Conservation (phyloP, 148 eudicot genomes). For the Euryodendron excelsum region DNA sequence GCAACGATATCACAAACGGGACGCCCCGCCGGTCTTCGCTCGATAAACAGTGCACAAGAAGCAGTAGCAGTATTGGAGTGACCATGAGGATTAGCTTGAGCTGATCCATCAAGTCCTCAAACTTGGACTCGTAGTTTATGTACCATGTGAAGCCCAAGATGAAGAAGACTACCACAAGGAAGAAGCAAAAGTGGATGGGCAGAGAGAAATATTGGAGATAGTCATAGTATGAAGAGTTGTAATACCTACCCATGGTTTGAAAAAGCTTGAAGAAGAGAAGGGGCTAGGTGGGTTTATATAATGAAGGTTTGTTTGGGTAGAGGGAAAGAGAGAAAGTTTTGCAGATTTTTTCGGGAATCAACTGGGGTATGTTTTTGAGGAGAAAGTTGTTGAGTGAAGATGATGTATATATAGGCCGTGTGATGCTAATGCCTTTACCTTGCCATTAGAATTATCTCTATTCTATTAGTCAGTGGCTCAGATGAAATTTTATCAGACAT, state of each 20-base stretch:
- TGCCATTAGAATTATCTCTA: too few species aligned
- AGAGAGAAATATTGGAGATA: slow-evolving; percentile 37
- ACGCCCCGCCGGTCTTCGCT: slow-evolving; percentile 30
- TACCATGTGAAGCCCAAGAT: slow-evolving; percentile 57
- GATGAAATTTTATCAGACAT: too few species aligned
- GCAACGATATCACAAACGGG: slow-evolving; percentile 37
- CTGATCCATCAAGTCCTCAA: slow-evolving; percentile 48
- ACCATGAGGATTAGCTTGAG: slow-evolving; percentile 49
- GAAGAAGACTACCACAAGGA: slow-evolving; percentile 41
- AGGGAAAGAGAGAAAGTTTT: too few species aligned
- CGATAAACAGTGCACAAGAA: slow-evolving; percentile 60
- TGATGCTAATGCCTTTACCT: too few species aligned
- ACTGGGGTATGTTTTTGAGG: too few species aligned
- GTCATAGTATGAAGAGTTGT: slow-evolving; percentile 43
- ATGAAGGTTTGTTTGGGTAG: too few species aligned
- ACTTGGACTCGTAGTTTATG: slow-evolving; percentile 55
- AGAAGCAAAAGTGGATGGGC: slow-evolving; percentile 55
- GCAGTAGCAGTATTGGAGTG: slow-evolving; percentile 49
- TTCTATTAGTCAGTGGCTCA: too few species aligned
- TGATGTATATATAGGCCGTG: too few species aligned
- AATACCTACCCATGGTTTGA: slow-evolving; percentile 49
- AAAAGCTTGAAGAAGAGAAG: neutral
- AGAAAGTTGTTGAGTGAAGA: too few species aligned
- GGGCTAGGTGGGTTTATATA: neutral
- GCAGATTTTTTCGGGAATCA: too few species aligned